Base-by-base conservation (phyloP, 2,329 filamentous ascomycete genomes). In the Aspergillus tanneri region DNA sequence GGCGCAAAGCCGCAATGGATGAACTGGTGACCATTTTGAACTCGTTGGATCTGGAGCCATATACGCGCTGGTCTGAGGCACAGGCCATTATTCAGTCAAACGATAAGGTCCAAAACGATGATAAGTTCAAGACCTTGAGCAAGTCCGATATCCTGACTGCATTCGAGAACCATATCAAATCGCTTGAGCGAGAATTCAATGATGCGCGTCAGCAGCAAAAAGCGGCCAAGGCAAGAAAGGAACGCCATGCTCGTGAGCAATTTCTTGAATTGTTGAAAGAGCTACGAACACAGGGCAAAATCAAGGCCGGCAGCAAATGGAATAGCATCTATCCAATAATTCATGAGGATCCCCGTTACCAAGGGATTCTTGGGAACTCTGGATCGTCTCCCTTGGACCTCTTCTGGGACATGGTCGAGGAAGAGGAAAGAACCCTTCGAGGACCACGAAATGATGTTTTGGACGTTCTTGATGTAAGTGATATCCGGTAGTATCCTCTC, bases 101-200 rank as follows among this genome's bases (percentile, higher is more conserved):
- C 66, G 80, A 85, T 54, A 84, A 83, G 55, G 90, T 95, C 67
- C 83, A 89, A 69, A 80, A 78, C 66, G 89, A 95, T 60, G 83
- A 88, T 65, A 93, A 88, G 75, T 96, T 95, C 76, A 83, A 89
- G 70, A 76, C 85, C 63, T 82, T 99, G 60, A 90, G 79, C 73
- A 90, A 90, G 67, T 87, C 88, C 72, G 93, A 99, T 70, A 83
- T 97, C 66, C 79, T 99, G 73, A 90, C 84, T 63, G 87, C 88
- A 51, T 99, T 97, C 70, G 90, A 97, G 73, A 90, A 87, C 63
- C 92, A 97, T 66, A 93, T 97, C 76, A 96, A 95, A 72, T 81
- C 85, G 49, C 79, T 97, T 56, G 93, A 99, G 72, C 87, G 90
- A 53, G 83, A 84, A 43, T 91, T 95, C 74, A 97, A 97, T 70